Conservation (phyloP, 192 early-diverging fungal genomes). For the Coemansia furcata region DNA sequence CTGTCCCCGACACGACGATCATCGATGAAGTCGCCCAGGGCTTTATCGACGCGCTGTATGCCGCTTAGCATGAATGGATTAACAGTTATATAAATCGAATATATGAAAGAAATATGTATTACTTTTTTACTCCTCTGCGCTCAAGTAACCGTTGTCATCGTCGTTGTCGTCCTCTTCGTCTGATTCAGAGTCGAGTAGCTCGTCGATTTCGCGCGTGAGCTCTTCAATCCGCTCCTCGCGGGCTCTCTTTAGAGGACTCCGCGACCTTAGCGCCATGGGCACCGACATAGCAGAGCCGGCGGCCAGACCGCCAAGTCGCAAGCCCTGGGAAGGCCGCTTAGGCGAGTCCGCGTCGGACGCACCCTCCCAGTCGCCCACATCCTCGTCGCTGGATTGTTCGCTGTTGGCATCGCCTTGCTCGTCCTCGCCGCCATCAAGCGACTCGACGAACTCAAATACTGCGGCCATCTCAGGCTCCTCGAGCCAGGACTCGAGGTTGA, state of each 20-base stretch:
- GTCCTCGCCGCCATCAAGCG: constrained; percentile 14
- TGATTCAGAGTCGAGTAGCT: constrained; percentile 36
- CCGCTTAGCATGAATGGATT: constrained; percentile 38
- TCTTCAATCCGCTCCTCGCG: constrained; percentile 39
- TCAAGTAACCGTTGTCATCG: constrained; percentile 17
- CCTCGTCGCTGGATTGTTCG: neutral
- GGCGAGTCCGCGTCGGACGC: constrained; percentile 24
- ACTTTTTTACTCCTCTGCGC: constrained; percentile 14
- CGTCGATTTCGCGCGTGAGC: constrained; percentile 49
- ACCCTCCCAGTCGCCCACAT: neutral
- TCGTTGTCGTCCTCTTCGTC: constrained; percentile 17
- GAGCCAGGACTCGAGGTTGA: constrained; percentile 44
- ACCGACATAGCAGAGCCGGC: constrained; percentile 30
- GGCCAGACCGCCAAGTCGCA: neutral
- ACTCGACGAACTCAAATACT: constrained; percentile 50
- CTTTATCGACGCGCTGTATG: constrained; percentile 84
- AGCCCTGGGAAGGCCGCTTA: neutral
- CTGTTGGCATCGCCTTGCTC: neutral
- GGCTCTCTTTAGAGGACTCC: constrained; percentile 40
- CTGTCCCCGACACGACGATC: constrained; percentile 80
- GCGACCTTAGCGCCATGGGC: constrained; percentile 10
- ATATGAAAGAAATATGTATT: neutral
- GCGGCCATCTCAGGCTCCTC: constrained; percentile 51
- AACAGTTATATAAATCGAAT: neutral
- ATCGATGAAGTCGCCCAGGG: constrained; percentile 83